phyloP scores from a whole-genome alignment of 306 rosid genomes.

The Cyamopsis tetragonoloba region DNA sequence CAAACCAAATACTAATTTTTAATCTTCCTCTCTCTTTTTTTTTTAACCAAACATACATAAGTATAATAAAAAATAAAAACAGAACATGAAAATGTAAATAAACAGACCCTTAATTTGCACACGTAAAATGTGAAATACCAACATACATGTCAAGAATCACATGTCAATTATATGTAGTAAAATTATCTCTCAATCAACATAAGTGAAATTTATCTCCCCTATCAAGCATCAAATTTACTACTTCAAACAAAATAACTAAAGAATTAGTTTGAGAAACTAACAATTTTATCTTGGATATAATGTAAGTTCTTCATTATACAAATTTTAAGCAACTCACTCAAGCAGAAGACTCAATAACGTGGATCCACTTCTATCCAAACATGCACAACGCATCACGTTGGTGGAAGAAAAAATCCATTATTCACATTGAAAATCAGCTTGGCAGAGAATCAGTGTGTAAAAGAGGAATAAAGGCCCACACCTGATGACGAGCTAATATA shows the following conservation, averaged over 20 bases:
- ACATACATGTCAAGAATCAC: neutral
- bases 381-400: neutral
- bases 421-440: neutral
- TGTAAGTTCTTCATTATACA: neutral
- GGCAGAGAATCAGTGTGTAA: neutral
- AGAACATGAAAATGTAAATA: too few species aligned
- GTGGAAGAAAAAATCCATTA: neutral
- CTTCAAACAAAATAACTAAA: too few species aligned
- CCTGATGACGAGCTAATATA: constrained; percentile 86
- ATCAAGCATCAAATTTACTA: neutral
- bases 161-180: neutral
- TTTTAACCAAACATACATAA: too few species aligned
- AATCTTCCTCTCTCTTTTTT: too few species aligned
- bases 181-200: neutral
- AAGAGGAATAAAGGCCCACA: constrained; percentile 18
- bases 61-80: too few species aligned
- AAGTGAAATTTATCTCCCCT: neutral
- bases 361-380: too few species aligned
- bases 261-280: neutral
- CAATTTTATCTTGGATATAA: neutral
- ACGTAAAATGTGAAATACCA: too few species aligned
- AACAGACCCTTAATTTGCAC: too few species aligned
- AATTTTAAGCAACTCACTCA: neutral
- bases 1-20: too few species aligned
- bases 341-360: neutral